A percentile compares a stretch with the other conserved stretches of the same genome.
These are phyloP conservation scores for Phialophora expanda DNA, from an alignment of 2,329 filamentous ascomycete species.

Conservation along the genomic window DNA sequence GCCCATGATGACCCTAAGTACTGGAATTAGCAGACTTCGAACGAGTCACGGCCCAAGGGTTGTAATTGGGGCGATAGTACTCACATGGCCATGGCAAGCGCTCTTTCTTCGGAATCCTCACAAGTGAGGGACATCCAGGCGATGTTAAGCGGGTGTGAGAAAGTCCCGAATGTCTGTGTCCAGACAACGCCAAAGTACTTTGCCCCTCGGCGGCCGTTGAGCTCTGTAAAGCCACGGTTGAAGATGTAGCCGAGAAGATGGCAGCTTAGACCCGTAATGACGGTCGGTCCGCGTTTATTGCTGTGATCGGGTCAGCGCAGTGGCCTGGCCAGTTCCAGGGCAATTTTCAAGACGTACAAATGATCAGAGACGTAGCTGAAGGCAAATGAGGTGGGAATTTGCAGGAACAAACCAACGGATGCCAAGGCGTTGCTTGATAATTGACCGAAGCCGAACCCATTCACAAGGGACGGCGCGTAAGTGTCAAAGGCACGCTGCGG, in stretches of 20 bases:
- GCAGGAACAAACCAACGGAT: constrained; percentile 60
- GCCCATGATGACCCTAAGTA: constrained; percentile 62
- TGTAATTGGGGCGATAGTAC: constrained; percentile 22
- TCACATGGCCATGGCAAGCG: constrained; percentile 65
- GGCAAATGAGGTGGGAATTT: constrained; percentile 58
- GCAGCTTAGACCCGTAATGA: constrained; percentile 56
- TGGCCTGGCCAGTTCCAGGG: background rate
- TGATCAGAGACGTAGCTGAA: constrained; percentile 62
- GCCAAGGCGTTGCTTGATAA: constrained; percentile 61
- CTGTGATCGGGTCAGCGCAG: background rate
- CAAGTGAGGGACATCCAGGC: constrained; percentile 65
- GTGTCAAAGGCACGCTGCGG: constrained; percentile 55
- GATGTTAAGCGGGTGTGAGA: constrained; percentile 62
- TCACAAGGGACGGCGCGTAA: constrained; percentile 62
- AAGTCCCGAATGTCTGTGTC: constrained; percentile 58
- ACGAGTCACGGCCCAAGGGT: background rate
- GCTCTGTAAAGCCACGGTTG: constrained; percentile 59
- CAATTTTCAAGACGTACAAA: constrained; percentile 49
- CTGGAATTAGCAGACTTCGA: background rate
- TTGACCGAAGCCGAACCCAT: constrained; percentile 57
- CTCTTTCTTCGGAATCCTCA: constrained; percentile 62
- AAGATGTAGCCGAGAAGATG: constrained; percentile 61
- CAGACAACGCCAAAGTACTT: constrained; percentile 62
- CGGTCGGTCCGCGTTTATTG: constrained; percentile 58
- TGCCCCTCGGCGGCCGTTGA: constrained; percentile 47